Evolutionary conservation across 2,329 filamentous ascomycete species (phyloP).

Genomic region (Didymella sp.): DNA sequence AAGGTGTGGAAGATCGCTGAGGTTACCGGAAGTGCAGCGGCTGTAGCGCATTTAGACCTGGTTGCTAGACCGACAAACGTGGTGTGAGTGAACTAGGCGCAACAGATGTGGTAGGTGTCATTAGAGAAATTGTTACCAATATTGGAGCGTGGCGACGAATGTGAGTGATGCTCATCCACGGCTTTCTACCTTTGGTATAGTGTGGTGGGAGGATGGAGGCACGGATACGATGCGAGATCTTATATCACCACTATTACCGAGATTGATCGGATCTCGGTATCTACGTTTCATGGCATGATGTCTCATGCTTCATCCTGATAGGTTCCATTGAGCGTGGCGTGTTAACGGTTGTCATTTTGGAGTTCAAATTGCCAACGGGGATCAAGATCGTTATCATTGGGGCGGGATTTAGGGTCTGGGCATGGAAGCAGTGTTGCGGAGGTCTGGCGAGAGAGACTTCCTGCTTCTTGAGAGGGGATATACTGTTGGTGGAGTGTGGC

Average conservation of each 20-base stretch:
- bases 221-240: neutral
- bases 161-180: neutral
- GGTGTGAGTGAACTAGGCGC: neutral
- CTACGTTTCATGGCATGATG: neutral
- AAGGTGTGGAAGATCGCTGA: conserved; percentile 44
- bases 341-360: neutral
- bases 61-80: conserved; percentile 10
- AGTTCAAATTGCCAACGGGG: neutral
- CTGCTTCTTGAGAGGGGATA: neutral
- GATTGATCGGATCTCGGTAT: neutral
- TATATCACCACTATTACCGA: neutral
- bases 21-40: conserved; percentile 14
- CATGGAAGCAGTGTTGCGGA: neutral
- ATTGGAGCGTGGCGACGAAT: neutral
- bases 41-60: conserved; percentile 22
- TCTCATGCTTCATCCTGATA: neutral
- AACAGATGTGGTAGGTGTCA: neutral
- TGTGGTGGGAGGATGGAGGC: neutral
- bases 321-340: neutral
- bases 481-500: conserved; percentile 45
- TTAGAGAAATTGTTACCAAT: neutral
- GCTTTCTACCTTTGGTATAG: neutral
- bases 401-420: conserved; percentile 5
- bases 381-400: neutral
- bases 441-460: conserved; percentile 2